Evolutionary conservation across 2,329 filamentous ascomycete species (phyloP), one percentile per base, ranked within the genome.

Genomic region (Aspergillus fructus): DNA sequence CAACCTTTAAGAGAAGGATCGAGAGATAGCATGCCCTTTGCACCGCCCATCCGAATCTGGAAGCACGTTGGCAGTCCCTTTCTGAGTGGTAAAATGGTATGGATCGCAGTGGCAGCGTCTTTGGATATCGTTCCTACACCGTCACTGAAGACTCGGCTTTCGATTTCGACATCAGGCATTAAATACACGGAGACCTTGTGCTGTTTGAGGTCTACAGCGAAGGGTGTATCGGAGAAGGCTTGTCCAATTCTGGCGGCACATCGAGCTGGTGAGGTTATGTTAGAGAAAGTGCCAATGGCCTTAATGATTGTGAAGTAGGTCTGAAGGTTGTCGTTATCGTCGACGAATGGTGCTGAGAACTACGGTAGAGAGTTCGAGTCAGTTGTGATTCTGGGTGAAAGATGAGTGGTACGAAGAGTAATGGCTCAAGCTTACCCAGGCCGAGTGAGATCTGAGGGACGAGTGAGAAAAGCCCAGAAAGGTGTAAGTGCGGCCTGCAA

Each of bases 381-480:
- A 41, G 50, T 30, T 57, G 9, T 30, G 27, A 11, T 30, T 11
- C 27, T 30, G 27, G 11, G 27, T 30, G 27, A 30, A 30, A 43
- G 17, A 9, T 30, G 27, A 30, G 21, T 15, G 30, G 49, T 41
- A 34, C 9, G 13, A 7, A 21, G n/a, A 30, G 13, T 21, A 12
- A 17, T 19, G 11, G 42, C 9, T 34, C 30, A 24, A 27, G 46
- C 59, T 56, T 62, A 59, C 62, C 89, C 89, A 92, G 24, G 83
- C 86, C 0, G 87, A 86, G 58, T 91, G 89, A 0, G 85, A 81
- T 12, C 90, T 81, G 4, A 93, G 79, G 0, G 89, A 92, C 0
- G 89, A 93, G 70, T 93, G 88, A 0, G 89, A 92, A 70, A 92
- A 93, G 0, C 90, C 90, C 0, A 93, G 78, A 65, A 93, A 93